Percentiles rank a stretch among this genome's conserved stretches.
Evolutionary conservation across 2,329 filamentous ascomycete genomes (phyloP).

Genomic region (Apiospora saccharicola): DNA sequence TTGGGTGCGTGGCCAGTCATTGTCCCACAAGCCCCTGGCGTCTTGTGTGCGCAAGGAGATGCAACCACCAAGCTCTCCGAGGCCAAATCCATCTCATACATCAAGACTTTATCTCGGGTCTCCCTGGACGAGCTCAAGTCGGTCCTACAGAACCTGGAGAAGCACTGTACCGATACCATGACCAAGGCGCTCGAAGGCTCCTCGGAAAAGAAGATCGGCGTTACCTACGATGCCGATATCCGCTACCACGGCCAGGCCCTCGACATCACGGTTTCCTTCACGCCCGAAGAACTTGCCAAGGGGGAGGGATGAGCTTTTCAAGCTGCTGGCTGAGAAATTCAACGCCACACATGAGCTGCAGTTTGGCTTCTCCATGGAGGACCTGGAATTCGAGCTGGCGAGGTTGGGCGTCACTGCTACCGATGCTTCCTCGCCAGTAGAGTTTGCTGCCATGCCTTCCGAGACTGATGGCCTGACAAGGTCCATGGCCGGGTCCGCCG

Average conservation of each 20-base stretch:
- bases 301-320: constrained; percentile 40
- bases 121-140: constrained; percentile 42
- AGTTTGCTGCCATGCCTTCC: constrained; percentile 42
- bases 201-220: constrained; percentile 40
- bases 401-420: constrained; percentile 52
- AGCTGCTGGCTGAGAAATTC: constrained; percentile 47
- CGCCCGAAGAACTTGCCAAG: constrained; percentile 42
- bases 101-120: constrained; percentile 48
- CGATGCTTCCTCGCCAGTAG: constrained; percentile 50
- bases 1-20: constrained; percentile 60
- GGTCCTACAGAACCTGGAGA: constrained; percentile 45
- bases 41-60: constrained; percentile 58
- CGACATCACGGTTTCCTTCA: constrained; percentile 45
- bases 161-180: constrained; percentile 48
- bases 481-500: constrained; percentile 44
- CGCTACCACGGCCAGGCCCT: constrained; percentile 56
- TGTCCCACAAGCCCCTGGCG: constrained; percentile 57
- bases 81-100: constrained; percentile 54
- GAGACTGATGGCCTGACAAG: constrained; percentile 27
- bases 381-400: constrained; percentile 56
- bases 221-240: constrained; percentile 52
- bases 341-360: constrained; percentile 51
- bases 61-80: constrained; percentile 57
- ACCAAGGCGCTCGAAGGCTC: constrained; percentile 43
- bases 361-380: constrained; percentile 52